phyloP scores from a whole-genome alignment of 2,329 filamentous ascomycete species.

The Fusarium tricinctum region DNA sequence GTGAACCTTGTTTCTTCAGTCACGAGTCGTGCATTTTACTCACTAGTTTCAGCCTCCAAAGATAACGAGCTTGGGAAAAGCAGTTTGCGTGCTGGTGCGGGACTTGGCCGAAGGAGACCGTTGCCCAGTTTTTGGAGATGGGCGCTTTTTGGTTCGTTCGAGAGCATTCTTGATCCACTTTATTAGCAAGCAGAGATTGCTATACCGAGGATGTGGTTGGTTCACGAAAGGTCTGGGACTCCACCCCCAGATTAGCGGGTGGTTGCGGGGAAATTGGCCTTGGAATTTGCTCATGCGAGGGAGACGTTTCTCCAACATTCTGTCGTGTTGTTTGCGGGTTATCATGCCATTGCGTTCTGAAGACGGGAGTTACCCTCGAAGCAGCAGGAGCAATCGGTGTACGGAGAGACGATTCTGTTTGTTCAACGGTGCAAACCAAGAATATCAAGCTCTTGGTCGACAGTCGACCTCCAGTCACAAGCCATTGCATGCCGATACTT shows the following conservation, averaged over 20 bases:
- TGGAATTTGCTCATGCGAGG: conserved; percentile 1
- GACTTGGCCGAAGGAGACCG: conserved; percentile 10
- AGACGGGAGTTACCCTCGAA: neutral
- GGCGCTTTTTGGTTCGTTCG: conserved; percentile 2
- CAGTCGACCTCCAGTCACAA: neutral
- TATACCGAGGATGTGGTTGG: neutral
- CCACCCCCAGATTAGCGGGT: conserved; percentile 30
- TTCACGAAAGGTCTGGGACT: neutral
- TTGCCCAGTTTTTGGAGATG: too few species aligned
- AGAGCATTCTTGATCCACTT: conserved; percentile 19
- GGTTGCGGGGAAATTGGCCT: conserved; percentile 25
- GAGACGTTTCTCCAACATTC: conserved; percentile 26
- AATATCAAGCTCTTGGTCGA: neutral
- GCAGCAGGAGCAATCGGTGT: accelerated
- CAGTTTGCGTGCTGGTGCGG: neutral
- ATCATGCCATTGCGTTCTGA: too few species aligned
- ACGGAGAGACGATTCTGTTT: neutral
- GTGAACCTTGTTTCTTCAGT: neutral
- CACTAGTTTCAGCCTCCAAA: too few species aligned
- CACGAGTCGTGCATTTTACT: neutral
- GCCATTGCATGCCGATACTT: neutral
- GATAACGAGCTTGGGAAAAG: too few species aligned
- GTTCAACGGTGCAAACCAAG: neutral
- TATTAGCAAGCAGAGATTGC: conserved; percentile 18
- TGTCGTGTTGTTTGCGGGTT: neutral